Percentiles rank a stretch among this genome's conserved stretches.
phyloP scores from a whole-genome alignment of 1,139 yeast genomes.

The Yamadazyma atlantica region DNA sequence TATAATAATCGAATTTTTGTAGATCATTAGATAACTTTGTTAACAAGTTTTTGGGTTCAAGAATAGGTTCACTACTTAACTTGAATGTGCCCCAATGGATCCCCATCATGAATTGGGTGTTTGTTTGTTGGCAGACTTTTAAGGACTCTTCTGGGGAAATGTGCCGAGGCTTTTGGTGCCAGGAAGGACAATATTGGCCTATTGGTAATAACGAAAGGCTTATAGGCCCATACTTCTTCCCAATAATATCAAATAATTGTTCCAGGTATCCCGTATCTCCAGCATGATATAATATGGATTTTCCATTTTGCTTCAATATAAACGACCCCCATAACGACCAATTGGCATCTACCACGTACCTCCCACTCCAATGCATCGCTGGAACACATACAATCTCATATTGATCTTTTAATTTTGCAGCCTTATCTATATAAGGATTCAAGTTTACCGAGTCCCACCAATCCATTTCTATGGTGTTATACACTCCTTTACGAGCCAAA shows the following conservation, averaged over 20 bases:
- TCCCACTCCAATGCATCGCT: conserved; percentile 97
- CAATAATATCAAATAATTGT: conserved; percentile 67
- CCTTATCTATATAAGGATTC: conserved; percentile 25
- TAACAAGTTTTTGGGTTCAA: conserved; percentile 66
- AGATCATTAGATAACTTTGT: conserved; percentile 21
- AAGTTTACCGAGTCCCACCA: conserved; percentile 84
- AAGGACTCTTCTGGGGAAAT: conserved; percentile 79
- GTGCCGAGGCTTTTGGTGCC: conserved; percentile 93
- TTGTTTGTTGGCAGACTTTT: conserved; percentile 61
- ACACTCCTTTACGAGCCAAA: conserved; percentile 56
- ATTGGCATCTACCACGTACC: conserved; percentile 75
- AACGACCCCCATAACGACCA: conserved; percentile 87
- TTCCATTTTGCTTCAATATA: conserved; percentile 60
- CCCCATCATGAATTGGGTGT: conserved; percentile 69
- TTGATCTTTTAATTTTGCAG: conserved; percentile 36
- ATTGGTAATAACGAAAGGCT: conserved; percentile 79
- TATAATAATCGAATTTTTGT: conserved; percentile 22
- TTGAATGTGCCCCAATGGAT: conserved; percentile 97
- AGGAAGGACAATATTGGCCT: conserved; percentile 92
- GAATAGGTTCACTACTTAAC: conserved; percentile 79
- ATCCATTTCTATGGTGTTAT: conserved; percentile 68
- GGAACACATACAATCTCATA: conserved; percentile 89
- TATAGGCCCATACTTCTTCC: conserved; percentile 62
- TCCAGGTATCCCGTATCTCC: conserved; percentile 91
- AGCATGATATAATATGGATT: conserved; percentile 80